Base-by-base conservation (phyloP, 225 moss, liverwort and hornwort species). In the Anthoceros angustus region DNA sequence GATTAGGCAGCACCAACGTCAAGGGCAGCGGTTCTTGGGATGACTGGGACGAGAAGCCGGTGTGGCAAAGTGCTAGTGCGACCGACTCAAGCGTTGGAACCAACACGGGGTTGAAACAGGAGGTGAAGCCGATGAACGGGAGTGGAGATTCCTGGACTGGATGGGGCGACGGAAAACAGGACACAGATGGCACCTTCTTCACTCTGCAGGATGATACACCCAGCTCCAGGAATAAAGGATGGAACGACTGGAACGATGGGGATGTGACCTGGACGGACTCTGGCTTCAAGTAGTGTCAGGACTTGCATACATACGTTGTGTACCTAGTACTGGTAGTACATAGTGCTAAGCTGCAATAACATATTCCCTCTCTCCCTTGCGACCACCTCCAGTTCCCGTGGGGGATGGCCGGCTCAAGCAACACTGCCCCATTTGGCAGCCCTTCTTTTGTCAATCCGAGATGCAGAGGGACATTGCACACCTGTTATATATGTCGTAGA, bases 241-340 rank as follows among this genome's bases (percentile, higher is more conserved):
- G 69, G 9, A 41, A 66, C 48, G 61, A 45, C 12, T 79, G 70
- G 50, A 81, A 81, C 69, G 84, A 77, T 18, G 81, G 84, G 84
- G 77, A 76, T 65, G 79, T 81, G 8, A 75, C 76, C 24, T 62
- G 79, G n/a, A 81, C 81, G 81, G 84, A 84, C 68, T 77, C 79
- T 1, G 84, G 84, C 23, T 84, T 84, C 60, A 84, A 84, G 72
- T 84, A 45, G 77, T 62, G 45, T 66, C 25, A 66, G 21, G 45
- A 46, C 45, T 16, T 11, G 16, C 11, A 46, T 16, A 11, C 45
- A 2, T 46, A 46, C 32, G 32, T 32, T 32, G 32, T 32, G 32
- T 32, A 32, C 32, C 32, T 4, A 32, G 1, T 32, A 32, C 32
- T 32, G 32, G 2, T 32, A 32, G 32, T 32, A 32, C 32, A 32